phyloP scores from a whole-genome alignment of 441 rosid genomes.

The Daphne laureola region DNA sequence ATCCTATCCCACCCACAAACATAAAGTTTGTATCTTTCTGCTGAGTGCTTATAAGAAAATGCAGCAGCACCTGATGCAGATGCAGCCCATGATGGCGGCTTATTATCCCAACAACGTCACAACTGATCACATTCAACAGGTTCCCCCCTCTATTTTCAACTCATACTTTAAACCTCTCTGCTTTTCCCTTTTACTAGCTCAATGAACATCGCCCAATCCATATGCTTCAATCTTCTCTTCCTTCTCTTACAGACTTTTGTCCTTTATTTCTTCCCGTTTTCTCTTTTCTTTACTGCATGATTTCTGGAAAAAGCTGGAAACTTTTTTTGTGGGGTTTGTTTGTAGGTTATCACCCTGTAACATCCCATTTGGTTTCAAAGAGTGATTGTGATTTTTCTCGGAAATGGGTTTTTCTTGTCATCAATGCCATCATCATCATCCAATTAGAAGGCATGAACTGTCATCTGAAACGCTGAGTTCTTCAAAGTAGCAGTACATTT shows the following conservation, averaged over 20 bases:
- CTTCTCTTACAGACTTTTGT: background rate
- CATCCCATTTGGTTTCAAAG: too few relatives aligned
- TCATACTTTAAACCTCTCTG: background rate
- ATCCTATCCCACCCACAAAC: background rate
- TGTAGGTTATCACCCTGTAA: too few relatives aligned
- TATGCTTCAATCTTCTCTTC: background rate
- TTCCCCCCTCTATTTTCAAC: conserved; percentile 21
- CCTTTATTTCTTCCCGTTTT: too few relatives aligned
- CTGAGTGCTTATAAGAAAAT: conserved; percentile 39
- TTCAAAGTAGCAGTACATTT: too few relatives aligned
- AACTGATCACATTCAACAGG: conserved; percentile 99
- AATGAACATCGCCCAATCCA: too few relatives aligned
- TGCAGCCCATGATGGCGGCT: conserved; percentile 99
- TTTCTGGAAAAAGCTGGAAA: conserved; percentile 2
- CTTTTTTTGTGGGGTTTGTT: background rate
- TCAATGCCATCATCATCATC: too few relatives aligned
- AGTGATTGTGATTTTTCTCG: too few relatives aligned
- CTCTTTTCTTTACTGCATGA: background rate
- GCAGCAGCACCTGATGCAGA: conserved; percentile 99
- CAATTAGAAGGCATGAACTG: too few relatives aligned
- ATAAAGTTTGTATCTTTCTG: background rate
- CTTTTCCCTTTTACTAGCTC: background rate
- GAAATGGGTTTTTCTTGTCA: background rate
- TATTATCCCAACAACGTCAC: conserved; percentile 99
- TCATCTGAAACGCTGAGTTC: too few relatives aligned